These are phyloP conservation scores for Rhynchosporium graminicola DNA, from an alignment of 2,329 filamentous ascomycete species.

Conservation along the genomic window DNA sequence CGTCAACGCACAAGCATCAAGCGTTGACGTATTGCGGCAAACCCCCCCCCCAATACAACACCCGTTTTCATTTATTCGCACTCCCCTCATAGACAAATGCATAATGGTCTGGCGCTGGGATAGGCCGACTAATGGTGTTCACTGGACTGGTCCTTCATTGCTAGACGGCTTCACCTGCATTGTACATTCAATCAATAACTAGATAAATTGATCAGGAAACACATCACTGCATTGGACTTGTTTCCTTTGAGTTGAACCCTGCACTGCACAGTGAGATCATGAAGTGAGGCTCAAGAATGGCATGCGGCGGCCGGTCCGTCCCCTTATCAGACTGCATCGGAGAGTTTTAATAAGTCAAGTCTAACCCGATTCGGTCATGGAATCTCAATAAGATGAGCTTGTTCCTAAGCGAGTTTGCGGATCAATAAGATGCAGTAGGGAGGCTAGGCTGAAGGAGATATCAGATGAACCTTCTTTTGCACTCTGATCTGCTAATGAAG, in stretches of 20 bases:
- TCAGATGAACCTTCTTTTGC: neutral
- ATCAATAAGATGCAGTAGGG: neutral
- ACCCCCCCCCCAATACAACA: constrained; percentile 11
- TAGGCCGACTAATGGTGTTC: constrained; percentile 16
- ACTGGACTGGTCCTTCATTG: constrained; percentile 12
- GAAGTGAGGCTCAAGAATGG: constrained; percentile 1
- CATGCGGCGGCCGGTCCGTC: neutral
- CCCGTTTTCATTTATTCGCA: constrained; percentile 19
- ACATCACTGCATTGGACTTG: constrained; percentile 7
- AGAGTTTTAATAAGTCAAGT: neutral
- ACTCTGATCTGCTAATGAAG: neutral
- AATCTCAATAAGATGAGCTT: neutral
- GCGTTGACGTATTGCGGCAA: constrained; percentile 20
- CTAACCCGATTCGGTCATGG: neutral
- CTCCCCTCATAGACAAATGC: constrained; percentile 30
- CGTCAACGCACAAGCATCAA: constrained; percentile 16
- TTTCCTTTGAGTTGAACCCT: neutral
- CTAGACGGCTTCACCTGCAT: constrained; percentile 11
- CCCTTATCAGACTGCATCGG: constrained; percentile 9
- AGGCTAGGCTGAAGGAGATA: neutral
- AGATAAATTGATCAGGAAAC: constrained; percentile 16
- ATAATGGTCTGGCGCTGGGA: constrained; percentile 27
- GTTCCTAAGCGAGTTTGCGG: neutral
- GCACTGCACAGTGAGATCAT: constrained; percentile 9
- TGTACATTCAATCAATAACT: constrained; percentile 20